Evolutionary conservation across 164 flowering plant genomes (phyloP).

Genomic region (Brasenia schreberi): DNA sequence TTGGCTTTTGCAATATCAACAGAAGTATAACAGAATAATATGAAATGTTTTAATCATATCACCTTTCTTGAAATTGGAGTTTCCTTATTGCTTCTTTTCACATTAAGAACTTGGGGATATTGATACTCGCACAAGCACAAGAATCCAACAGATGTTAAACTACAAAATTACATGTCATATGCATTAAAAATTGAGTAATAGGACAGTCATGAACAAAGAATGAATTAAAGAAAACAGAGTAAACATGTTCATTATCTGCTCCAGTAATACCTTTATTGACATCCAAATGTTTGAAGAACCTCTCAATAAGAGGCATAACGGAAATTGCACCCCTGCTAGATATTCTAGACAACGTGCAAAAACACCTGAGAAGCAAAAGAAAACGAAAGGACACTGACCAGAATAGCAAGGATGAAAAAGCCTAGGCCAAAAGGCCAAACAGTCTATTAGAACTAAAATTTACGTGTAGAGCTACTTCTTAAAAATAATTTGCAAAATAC

Average conservation of each 20-base stretch:
- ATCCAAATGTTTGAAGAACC: constrained; percentile 68
- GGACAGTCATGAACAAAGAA: neutral
- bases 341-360: constrained; percentile 66
- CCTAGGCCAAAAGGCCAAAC: too few species aligned
- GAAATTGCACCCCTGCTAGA: constrained; percentile 60
- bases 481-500: too few species aligned
- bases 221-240: neutral
- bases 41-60: too few species aligned
- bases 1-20: neutral
- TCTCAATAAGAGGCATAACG: constrained; percentile 65
- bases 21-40: neutral
- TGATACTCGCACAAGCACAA: neutral
- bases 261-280: constrained; percentile 17
- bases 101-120: too few species aligned
- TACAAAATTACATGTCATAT: too few species aligned
- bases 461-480: too few species aligned
- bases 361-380: constrained; percentile 49
- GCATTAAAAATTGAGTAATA: neutral
- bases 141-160: too few species aligned
- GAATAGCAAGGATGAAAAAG: too few species aligned
- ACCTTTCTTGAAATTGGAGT: too few species aligned
- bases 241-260: constrained; percentile 70
- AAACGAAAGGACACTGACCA: neutral
- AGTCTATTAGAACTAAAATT: too few species aligned
- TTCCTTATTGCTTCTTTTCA: too few species aligned